Evolutionary conservation across 495 filamentous ascomycete genomes (phyloP).

Genomic region (Hyaloscypha variabilis): DNA sequence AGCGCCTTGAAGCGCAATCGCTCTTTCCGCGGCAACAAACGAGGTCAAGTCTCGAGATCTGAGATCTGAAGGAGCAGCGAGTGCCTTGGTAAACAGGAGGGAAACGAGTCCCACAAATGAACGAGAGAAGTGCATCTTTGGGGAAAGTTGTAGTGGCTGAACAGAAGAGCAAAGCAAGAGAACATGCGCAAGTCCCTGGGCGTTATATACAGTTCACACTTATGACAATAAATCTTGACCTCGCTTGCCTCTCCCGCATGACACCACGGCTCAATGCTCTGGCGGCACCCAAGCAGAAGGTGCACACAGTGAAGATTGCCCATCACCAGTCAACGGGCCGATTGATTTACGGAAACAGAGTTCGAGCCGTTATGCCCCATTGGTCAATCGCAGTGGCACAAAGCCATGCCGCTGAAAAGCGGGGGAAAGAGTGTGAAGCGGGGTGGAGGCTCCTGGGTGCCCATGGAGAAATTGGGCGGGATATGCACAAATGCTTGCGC

Average conservation of each 20-base stretch:
- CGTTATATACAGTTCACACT: background rate
- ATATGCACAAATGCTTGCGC: background rate
- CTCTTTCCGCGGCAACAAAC: constrained; percentile 39
- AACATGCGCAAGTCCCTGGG: background rate
- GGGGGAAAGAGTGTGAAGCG: constrained; percentile 9
- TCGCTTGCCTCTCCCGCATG: background rate
- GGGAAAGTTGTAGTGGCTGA: background rate
- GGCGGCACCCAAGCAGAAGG: background rate
- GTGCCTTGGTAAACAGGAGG: constrained; percentile 11
- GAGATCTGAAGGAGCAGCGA: constrained; percentile 11
- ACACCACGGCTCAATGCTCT: background rate
- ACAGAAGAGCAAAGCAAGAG: background rate
- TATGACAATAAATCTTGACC: background rate
- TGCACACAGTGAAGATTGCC: background rate
- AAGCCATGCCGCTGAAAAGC: constrained; percentile 17
- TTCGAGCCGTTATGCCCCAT: background rate
- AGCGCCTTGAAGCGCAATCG: constrained; percentile 50
- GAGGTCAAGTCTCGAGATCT: constrained; percentile 31
- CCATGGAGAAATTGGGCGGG: constrained; percentile 9
- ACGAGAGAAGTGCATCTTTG: constrained; percentile 15
- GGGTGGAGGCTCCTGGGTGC: constrained; percentile 9
- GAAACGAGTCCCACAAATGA: constrained; percentile 1
- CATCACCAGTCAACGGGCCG: constrained; percentile 18
- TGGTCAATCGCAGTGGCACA: background rate
- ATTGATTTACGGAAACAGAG: constrained; percentile 19